These are phyloP conservation scores for Penicillium paradoxum DNA, from an alignment of 495 filamentous ascomycete species.

Conservation along the genomic window DNA sequence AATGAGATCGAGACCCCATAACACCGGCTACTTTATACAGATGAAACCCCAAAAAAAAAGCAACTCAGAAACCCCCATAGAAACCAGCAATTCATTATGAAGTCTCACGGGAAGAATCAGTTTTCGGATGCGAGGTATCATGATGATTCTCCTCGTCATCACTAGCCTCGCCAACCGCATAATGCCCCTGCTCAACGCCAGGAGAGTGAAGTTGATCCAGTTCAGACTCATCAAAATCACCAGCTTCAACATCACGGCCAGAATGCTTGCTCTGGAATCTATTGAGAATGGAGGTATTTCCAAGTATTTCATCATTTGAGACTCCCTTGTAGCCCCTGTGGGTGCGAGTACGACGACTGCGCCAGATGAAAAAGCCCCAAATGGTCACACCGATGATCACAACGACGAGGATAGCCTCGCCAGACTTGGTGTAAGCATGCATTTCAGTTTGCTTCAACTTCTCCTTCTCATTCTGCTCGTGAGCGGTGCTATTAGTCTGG, in stretches of 20 bases:
- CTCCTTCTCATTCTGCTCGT: slow-evolving; percentile 66
- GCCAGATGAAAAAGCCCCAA: slow-evolving; percentile 88
- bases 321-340: slow-evolving; percentile 46
- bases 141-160: slow-evolving; percentile 35
- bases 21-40: slow-evolving; percentile 1
- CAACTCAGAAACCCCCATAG: neutral
- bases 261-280: slow-evolving; percentile 47
- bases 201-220: slow-evolving; percentile 66
- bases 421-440: slow-evolving; percentile 87
- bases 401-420: slow-evolving; percentile 82
- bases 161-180: slow-evolving; percentile 41
- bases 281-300: slow-evolving; percentile 28
- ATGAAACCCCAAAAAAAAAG: neutral
- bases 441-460: slow-evolving; percentile 83
- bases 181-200: slow-evolving; percentile 35
- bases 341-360: slow-evolving; percentile 54
- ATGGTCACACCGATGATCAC: slow-evolving; percentile 70
- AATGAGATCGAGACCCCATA: neutral
- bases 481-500: slow-evolving; percentile 72
- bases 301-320: slow-evolving; percentile 21
- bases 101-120: slow-evolving; percentile 2
- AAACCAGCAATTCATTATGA: slow-evolving; percentile 1
- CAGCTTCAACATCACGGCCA: slow-evolving; percentile 66
- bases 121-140: slow-evolving; percentile 7
- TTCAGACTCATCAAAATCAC: slow-evolving; percentile 86